Conservation (phyloP, 495 filamentous ascomycete genomes). For the Hypomontagnella submonticulosa region DNA sequence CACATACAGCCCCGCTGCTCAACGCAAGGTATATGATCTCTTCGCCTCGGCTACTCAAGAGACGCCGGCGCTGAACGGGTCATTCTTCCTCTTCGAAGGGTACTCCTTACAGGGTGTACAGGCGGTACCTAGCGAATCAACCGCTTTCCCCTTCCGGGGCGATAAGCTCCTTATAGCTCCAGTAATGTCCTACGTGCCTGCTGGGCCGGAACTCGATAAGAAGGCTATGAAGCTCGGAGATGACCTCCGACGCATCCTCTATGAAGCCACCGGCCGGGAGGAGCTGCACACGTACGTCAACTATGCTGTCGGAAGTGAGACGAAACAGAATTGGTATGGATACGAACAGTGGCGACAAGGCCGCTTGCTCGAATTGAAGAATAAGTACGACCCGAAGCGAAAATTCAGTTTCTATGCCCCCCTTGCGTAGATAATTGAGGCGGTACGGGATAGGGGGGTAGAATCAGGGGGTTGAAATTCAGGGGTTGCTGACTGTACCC, state of each 20-base stretch:
- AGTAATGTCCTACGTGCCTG: constrained; percentile 53
- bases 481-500: not conserved
- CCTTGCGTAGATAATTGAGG: constrained; percentile 42
- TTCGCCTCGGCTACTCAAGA: constrained; percentile 49
- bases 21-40: constrained; percentile 54
- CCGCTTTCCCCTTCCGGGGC: constrained; percentile 52
- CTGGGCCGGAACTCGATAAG: constrained; percentile 47
- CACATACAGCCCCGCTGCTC: constrained; percentile 54
- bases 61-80: constrained; percentile 44
- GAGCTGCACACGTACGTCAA: constrained; percentile 66
- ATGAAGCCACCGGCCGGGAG: constrained; percentile 48
- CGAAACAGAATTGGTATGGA: constrained; percentile 59
- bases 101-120: constrained; percentile 62
- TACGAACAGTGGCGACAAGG: constrained; percentile 60
- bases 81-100: constrained; percentile 66
- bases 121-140: constrained; percentile 45
- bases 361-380: constrained; percentile 59
- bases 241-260: constrained; percentile 56
- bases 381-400: constrained; percentile 64
- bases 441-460: not conserved
- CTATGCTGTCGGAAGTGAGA: constrained; percentile 68
- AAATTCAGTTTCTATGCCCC: constrained; percentile 66
- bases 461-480: not conserved
- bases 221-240: constrained; percentile 52
- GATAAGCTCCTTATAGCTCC: constrained; percentile 60